These are phyloP conservation scores for Geopyxis carbonaria DNA, from an alignment of 495 filamentous ascomycete genomes.

Conservation along the genomic window DNA sequence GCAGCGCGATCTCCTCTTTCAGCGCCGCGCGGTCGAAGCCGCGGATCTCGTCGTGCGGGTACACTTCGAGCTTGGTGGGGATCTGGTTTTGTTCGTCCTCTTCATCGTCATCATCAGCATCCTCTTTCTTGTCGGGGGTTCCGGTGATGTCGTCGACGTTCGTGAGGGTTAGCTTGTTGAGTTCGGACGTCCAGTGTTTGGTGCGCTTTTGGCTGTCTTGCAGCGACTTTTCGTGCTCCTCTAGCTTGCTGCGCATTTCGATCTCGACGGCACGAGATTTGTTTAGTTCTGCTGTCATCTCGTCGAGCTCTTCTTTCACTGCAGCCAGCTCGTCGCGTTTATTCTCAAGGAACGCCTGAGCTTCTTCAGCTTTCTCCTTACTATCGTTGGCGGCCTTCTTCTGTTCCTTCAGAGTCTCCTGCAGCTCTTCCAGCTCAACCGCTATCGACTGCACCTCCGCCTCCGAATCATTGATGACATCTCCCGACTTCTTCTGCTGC, in stretches of 20 bases:
- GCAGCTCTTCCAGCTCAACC: constrained; percentile 54
- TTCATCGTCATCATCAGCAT: constrained; percentile 2
- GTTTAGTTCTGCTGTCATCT: constrained; percentile 73
- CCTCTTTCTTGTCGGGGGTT: constrained; percentile 26
- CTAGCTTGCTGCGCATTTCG: constrained; percentile 94
- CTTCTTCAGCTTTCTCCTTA: constrained; percentile 62
- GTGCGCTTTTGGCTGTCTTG: constrained; percentile 71
- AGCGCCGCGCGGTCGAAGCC: constrained; percentile 80
- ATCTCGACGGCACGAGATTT: constrained; percentile 81
- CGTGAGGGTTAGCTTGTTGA: constrained; percentile 60
- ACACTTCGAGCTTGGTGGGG: not conserved
- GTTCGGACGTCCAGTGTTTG: constrained; percentile 74
- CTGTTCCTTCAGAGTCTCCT: constrained; percentile 60
- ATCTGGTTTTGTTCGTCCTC: not conserved
- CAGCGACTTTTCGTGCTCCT: constrained; percentile 84
- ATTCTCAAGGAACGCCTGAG: constrained; percentile 57
- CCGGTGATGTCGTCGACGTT: constrained; percentile 55
- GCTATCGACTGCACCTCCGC: constrained; percentile 56
- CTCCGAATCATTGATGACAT: constrained; percentile 53
- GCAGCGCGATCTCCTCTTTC: constrained; percentile 68
- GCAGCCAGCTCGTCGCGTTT: constrained; percentile 66
- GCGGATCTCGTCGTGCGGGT: constrained; percentile 53
- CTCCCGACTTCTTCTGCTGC: constrained; percentile 70
- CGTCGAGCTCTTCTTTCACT: constrained; percentile 71
- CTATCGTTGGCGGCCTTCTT: constrained; percentile 53